Conservation (phyloP, 305 asterid genomes). For the Caryopteris hybrid region DNA sequence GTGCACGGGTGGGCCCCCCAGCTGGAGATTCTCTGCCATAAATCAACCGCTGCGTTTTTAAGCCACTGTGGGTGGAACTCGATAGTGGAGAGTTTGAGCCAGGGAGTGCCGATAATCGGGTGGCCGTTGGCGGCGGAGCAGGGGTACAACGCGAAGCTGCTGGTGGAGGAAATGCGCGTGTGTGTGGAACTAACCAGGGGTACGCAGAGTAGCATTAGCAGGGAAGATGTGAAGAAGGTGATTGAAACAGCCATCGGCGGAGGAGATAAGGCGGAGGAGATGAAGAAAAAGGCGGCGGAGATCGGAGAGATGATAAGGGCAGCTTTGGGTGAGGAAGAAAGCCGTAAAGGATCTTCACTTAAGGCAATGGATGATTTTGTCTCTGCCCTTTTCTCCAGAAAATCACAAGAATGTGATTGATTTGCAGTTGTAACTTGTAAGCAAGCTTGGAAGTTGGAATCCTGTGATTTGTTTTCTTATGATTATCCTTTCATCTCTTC, state of each 20-base stretch:
- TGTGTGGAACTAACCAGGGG: constrained; percentile 63
- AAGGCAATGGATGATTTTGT: constrained; percentile 61
- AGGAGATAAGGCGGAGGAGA: constrained; percentile 48
- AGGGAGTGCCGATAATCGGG: constrained; percentile 83
- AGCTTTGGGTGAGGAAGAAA: constrained; percentile 42
- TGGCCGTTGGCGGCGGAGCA: constrained; percentile 97
- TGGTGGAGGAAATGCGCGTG: constrained; percentile 76
- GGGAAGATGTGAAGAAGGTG: constrained; percentile 61
- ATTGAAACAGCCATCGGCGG: constrained; percentile 41
- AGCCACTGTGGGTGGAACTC: constrained; percentile 97
- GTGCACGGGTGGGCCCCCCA: constrained; percentile 87
- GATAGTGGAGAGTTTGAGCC: constrained; percentile 70
- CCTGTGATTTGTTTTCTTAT: too few species aligned
- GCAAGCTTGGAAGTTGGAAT: too few species aligned
- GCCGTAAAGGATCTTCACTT: constrained; percentile 46
- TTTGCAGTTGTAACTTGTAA: too few species aligned
- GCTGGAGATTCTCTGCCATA: constrained; percentile 72
- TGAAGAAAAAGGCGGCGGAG: constrained; percentile 56
- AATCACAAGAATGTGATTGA: neutral
- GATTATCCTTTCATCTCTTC: too few species aligned
- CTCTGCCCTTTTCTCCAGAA: constrained; percentile 25
- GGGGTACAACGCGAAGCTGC: constrained; percentile 73
- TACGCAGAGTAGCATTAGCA: constrained; percentile 27
- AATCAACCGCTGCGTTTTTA: constrained; percentile 60
- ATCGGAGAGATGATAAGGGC: constrained; percentile 52